Evolutionary conservation across 108 stramenopile species (phyloP).

Genomic region (Cylindrotheca fusiformis): DNA sequence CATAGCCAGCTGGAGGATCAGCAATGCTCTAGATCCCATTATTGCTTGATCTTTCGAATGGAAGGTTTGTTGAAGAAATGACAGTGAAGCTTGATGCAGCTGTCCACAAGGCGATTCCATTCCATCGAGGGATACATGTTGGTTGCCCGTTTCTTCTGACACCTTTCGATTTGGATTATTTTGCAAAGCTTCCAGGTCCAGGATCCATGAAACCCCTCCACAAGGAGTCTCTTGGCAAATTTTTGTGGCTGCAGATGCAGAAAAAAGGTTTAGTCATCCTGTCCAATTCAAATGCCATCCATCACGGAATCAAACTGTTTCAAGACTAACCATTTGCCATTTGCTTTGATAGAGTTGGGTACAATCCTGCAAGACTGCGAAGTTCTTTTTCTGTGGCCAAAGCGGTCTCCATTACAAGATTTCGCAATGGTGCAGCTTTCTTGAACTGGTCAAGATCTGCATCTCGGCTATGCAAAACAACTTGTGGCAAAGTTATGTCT

Average conservation of each 20-base stretch:
- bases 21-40: constrained; percentile 12
- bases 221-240: constrained; percentile 28
- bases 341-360: not conserved
- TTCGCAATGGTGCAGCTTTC: not conserved
- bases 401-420: not conserved
- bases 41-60: constrained; percentile 14
- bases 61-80: constrained; percentile 14
- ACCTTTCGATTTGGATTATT: not conserved
- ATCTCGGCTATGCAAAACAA: not conserved
- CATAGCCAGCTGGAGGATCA: constrained; percentile 19
- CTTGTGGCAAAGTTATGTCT: not conserved
- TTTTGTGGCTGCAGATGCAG: constrained; percentile 4
- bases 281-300: too few relatives aligned
- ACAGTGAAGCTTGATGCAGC: constrained; percentile 8
- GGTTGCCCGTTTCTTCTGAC: constrained; percentile 3
- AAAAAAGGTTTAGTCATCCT: too few relatives aligned
- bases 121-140: constrained; percentile 18
- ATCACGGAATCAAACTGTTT: not conserved
- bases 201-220: constrained; percentile 23
- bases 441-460: not conserved
- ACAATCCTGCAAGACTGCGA: not conserved
- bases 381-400: not conserved
- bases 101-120: constrained; percentile 21
- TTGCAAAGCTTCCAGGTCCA: constrained; percentile 8
- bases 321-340: not conserved